Percentiles rank a stretch among this genome's conserved stretches.
Evolutionary conservation across 2,329 filamentous ascomycete genomes (phyloP).

Genomic region (Zymoseptoria brevis): DNA sequence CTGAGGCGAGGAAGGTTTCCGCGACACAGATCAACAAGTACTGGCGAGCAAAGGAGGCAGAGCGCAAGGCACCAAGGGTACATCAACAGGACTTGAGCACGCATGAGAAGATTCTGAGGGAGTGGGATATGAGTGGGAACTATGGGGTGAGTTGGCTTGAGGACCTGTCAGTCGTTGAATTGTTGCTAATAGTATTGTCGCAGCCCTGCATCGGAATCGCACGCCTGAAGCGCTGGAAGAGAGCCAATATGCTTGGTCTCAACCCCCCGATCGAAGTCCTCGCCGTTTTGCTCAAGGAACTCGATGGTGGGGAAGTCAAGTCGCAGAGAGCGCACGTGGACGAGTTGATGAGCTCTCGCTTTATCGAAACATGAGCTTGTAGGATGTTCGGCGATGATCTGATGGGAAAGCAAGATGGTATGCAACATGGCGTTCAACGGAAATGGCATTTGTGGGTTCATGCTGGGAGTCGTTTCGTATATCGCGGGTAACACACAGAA

Average conservation of each 20-base stretch:
- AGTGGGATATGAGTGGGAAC: slow-evolving; percentile 86
- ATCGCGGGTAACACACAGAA: background rate
- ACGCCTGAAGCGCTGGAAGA: slow-evolving; percentile 76
- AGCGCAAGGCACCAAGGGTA: slow-evolving; percentile 60
- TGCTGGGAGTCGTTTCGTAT: background rate
- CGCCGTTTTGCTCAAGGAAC: slow-evolving; percentile 69
- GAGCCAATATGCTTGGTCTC: slow-evolving; percentile 75
- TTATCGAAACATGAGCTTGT: slow-evolving; percentile 31
- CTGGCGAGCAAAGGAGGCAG: slow-evolving; percentile 65
- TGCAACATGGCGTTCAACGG: background rate
- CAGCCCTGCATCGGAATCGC: slow-evolving; percentile 83
- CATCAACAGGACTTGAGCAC: slow-evolving; percentile 67
- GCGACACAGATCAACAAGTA: slow-evolving; percentile 66
- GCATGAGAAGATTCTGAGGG: slow-evolving; percentile 78
- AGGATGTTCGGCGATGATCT: background rate
- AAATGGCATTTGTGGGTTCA: background rate
- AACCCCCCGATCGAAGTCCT: slow-evolving; percentile 84
- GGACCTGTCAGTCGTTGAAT: background rate
- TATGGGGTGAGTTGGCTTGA: slow-evolving; percentile 66
- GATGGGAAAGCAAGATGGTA: background rate
- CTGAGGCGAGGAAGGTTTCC: slow-evolving; percentile 56
- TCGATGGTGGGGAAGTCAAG: slow-evolving; percentile 46
- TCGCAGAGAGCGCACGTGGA: slow-evolving; percentile 68
- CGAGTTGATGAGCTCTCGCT: slow-evolving; percentile 47
- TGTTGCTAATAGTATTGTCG: slow-evolving; percentile 12